Evolutionary conservation across 305 asterid genomes (phyloP), one percentile per base, ranked within the genome.

Genomic region (Fraxinus baroniana): DNA sequence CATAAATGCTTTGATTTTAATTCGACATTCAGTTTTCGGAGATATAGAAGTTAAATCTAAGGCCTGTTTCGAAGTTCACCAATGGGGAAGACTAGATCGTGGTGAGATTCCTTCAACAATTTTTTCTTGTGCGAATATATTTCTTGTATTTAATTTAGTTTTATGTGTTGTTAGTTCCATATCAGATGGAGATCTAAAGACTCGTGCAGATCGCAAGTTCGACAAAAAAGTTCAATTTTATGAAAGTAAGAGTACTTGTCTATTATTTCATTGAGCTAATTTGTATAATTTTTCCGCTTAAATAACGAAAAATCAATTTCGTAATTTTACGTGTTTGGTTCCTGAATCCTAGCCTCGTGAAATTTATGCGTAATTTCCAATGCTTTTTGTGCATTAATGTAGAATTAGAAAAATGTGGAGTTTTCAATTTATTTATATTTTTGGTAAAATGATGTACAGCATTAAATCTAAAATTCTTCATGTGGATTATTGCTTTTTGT

Each of bases 221-320:
- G 93, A 91, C 49, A 93, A 92, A 93, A 90, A 93, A 85, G 55
- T 93, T 82, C 86, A 87, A 73, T 94, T 94, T 84, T 90, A 93
- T 77, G 84, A 90, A 9, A 85, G 98, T 94, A 85, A 87, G 89
- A 52, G 13, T 78, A 46, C 0, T 44, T 44, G 15, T 75, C 66
- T 20, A 22, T 3, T 5, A 30, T 75, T 74, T 18, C 44, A 1
- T 33, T 75, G 26, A 35, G 57, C 57, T 46, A 72, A 35, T 18
- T 44, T 8, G 36, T 33, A 33, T 35, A 12, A 15, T 0, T 7
- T 37, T 74, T 12, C 32, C 2, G 18, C n/a, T 46, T 46, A 46
- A n/a, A 39, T 17, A 70, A 18, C 12, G 15, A 10, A 0, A 6
- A 57, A n/a, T 39, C 28, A 78, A 1, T 68, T 74, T 6, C 64